Percentiles rank a stretch among this genome's conserved stretches.
Conservation (phyloP, 805 yeast genomes). For the Candida xyloterini region DNA sequence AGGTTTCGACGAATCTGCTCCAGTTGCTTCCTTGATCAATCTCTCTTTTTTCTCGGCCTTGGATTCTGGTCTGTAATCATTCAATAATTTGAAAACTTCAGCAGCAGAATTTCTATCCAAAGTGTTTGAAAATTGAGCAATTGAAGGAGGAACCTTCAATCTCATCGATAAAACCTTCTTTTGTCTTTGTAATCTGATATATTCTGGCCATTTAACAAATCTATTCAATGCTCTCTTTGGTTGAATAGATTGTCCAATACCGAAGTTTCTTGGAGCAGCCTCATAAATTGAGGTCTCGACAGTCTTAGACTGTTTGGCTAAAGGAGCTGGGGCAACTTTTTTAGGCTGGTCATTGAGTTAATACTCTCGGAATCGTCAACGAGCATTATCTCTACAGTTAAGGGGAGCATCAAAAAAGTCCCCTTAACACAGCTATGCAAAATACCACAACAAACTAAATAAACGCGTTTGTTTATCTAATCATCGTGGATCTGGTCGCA, state of each 20-base stretch:
- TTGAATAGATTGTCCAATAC: slow-evolving; percentile 95
- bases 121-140: slow-evolving; percentile 93
- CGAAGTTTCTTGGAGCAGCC: slow-evolving; percentile 61
- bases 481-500: slow-evolving; percentile 4
- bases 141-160: slow-evolving; percentile 98
- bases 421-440: slow-evolving; percentile 3
- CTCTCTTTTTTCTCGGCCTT: slow-evolving; percentile 98
- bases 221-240: slow-evolving; percentile 95
- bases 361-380: slow-evolving; percentile 29
- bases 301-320: slow-evolving; percentile 64
- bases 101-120: slow-evolving; percentile 99
- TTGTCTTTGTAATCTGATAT: slow-evolving; percentile 98
- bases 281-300: neutral
- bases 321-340: slow-evolving; percentile 99
- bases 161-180: slow-evolving; percentile 93
- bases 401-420: neutral
- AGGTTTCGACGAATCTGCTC: slow-evolving; percentile 93
- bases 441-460: neutral
- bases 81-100: slow-evolving; percentile 93
- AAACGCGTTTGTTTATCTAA: neutral
- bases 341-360: slow-evolving; percentile 43
- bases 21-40: slow-evolving; percentile 98
- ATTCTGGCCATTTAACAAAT: slow-evolving; percentile 99
- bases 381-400: slow-evolving; percentile 23
- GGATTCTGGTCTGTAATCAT: slow-evolving; percentile 99